Evolutionary conservation across 192 early-diverging fungal genomes (phyloP).

Genomic region (Linnemannia elongata): DNA sequence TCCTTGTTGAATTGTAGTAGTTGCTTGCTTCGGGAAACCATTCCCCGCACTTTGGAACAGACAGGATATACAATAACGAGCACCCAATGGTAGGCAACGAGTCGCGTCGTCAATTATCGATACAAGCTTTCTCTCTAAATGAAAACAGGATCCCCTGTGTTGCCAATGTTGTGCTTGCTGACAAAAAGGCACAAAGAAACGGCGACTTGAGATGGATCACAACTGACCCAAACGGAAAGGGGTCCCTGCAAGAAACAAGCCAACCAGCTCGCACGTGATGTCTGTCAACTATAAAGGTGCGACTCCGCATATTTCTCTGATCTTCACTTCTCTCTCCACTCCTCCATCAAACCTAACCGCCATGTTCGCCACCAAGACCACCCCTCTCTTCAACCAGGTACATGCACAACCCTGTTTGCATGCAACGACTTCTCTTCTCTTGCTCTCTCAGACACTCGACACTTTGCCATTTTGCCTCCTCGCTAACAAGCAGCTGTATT

Average conservation of each 20-base stretch:
- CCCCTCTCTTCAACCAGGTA: conserved; percentile 54
- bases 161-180: neutral
- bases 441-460: neutral
- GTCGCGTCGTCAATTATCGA: neutral
- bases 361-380: conserved; percentile 54
- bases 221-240: neutral
- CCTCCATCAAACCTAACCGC: neutral
- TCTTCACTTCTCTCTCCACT: conserved; percentile 14
- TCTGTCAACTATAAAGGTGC: neutral
- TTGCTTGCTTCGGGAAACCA: neutral
- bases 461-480: neutral
- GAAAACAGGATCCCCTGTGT: neutral
- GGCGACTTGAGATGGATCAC: neutral
- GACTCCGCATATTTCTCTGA: neutral
- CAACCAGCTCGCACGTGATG: neutral
- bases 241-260: no score
- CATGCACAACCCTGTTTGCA: neutral
- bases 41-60: neutral
- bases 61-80: neutral
- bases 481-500: neutral
- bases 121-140: neutral
- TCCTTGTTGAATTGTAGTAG: neutral
- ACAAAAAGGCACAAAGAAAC: neutral
- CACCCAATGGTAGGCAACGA: neutral
- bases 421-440: neutral